These are phyloP conservation scores for Protea cynaroides DNA, from an alignment of 164 flowering plant species.

Conservation along the genomic window DNA sequence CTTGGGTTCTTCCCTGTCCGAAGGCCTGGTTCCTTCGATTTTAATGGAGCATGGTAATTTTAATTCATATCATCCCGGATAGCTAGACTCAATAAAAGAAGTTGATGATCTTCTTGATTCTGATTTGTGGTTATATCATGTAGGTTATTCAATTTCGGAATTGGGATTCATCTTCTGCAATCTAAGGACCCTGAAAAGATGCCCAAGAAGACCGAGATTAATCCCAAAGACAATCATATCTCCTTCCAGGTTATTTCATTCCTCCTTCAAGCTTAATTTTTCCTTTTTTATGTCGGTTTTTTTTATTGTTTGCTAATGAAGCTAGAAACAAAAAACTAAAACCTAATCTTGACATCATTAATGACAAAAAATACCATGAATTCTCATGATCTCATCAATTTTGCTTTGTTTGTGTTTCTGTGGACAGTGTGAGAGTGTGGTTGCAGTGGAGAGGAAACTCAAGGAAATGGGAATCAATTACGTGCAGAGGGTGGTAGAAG, in stretches of 20 bases:
- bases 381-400: no score
- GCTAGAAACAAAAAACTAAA: no score
- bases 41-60: conserved; percentile 74
- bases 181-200: conserved; percentile 49
- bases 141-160: conserved; percentile 67
- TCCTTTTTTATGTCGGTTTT: background rate
- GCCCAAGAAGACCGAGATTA: conserved; percentile 44
- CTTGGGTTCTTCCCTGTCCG: conserved; percentile 67
- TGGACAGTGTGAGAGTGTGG: conserved; percentile 78
- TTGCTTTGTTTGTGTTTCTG: background rate
- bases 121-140: background rate
- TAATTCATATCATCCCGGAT: no score
- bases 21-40: conserved; percentile 78
- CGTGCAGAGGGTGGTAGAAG: conserved; percentile 48
- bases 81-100: background rate
- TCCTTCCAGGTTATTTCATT: conserved; percentile 59
- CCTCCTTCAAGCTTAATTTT: background rate
- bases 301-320: no score
- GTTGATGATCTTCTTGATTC: background rate
- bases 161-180: conserved; percentile 72
- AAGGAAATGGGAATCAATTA: conserved; percentile 48
- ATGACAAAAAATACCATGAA: no score
- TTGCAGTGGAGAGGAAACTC: conserved; percentile 61
- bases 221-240: conserved; percentile 83
- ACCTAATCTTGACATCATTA: no score